These are phyloP conservation scores for Ilyonectria robusta DNA, from an alignment of 2,329 filamentous ascomycete genomes.

Conservation along the genomic window DNA sequence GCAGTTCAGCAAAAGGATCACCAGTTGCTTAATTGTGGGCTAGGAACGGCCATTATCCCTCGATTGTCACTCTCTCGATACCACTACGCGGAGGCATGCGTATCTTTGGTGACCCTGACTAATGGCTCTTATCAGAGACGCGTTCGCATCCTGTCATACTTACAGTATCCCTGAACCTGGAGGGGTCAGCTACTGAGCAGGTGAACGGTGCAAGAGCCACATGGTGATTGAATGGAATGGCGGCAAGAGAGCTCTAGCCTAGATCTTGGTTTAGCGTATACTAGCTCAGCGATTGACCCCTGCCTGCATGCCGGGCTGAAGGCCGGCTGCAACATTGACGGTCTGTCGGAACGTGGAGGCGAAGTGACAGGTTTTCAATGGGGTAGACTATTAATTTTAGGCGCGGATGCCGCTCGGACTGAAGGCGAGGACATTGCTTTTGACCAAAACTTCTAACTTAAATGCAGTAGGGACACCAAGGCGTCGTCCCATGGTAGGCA, in stretches of 20 bases:
- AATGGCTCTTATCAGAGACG: not conserved
- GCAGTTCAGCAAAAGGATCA: not conserved
- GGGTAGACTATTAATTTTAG: not conserved
- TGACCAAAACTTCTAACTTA: too few species aligned
- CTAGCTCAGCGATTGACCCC: too few species aligned
- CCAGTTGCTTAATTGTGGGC: not conserved
- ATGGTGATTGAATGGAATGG: not conserved
- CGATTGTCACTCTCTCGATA: not conserved
- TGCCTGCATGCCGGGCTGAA: constrained; percentile 2
- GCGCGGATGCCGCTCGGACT: not conserved
- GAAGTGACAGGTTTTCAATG: not conserved
- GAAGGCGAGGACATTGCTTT: not conserved
- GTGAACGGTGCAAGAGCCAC: not conserved
- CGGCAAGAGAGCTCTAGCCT: not conserved
- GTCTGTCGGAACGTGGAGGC: not conserved
- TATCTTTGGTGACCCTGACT: not conserved
- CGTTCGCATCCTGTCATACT: not conserved
- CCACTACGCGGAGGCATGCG: too few species aligned
- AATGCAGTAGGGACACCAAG: too few species aligned
- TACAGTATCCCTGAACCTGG: not conserved
- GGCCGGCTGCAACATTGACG: constrained; percentile 6
- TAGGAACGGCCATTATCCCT: not conserved
- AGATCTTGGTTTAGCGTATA: too few species aligned
- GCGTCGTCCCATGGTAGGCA: too few species aligned
- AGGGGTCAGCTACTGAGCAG: not conserved